A percentile compares a stretch with the other conserved stretches of the same genome.
Conservation (phyloP, 352 stramenopile genomes). For the Blastocystis sp. region DNA sequence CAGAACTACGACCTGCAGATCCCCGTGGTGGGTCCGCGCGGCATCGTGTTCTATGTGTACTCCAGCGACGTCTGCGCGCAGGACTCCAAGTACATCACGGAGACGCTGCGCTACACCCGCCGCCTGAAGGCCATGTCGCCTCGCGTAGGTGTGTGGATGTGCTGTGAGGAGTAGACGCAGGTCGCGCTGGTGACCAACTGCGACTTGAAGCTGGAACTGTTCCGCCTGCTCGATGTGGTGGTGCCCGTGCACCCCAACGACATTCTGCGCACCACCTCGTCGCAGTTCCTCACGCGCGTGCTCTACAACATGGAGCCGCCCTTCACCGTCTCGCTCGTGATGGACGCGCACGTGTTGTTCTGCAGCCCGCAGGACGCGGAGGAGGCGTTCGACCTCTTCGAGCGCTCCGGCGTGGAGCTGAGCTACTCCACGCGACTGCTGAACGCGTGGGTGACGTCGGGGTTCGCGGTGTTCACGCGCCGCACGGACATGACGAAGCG, state of each 20-base stretch:
- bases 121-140: not conserved
- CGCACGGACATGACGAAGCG: not conserved
- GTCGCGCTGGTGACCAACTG: constrained; percentile 59
- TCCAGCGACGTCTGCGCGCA: not conserved
- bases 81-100: not conserved
- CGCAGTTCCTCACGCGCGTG: constrained; percentile 1
- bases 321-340: not conserved
- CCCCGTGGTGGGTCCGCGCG: too few species aligned
- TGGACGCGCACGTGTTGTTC: constrained; percentile 34
- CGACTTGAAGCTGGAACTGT: not conserved
- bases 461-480: not conserved
- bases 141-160: not conserved
- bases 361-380: not conserved
- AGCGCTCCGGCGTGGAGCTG: not conserved
- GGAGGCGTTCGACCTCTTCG: constrained; percentile 3
- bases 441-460: not conserved
- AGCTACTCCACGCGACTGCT: not conserved
- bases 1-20: too few species aligned
- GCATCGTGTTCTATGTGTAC: not conserved
- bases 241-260: constrained; percentile 27
- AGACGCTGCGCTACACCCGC: not conserved
- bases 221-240: not conserved
- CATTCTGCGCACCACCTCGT: not conserved
- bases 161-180: not conserved
- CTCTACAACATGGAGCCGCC: constrained; percentile 46